These are phyloP conservation scores for Fusarium verrucosum DNA, from an alignment of 2,329 filamentous ascomycete species.

Conservation along the genomic window DNA sequence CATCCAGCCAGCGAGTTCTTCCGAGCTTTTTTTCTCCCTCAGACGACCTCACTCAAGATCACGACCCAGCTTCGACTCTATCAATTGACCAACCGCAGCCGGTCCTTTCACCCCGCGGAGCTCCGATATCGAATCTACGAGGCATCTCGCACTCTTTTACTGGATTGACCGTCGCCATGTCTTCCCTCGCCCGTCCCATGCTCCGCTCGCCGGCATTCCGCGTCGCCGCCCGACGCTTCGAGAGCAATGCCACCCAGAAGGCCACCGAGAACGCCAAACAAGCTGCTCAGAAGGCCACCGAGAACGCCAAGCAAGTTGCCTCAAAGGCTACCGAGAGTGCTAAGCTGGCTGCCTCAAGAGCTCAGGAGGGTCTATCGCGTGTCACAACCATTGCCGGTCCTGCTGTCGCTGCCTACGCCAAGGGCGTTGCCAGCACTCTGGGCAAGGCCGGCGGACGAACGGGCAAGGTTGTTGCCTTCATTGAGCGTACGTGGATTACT, in stretches of 20 bases:
- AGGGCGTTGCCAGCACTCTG: slow-evolving; percentile 71
- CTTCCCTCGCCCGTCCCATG: slow-evolving; percentile 55
- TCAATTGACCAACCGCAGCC: slow-evolving; percentile 50
- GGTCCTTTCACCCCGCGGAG: slow-evolving; percentile 42
- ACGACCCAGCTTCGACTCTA: slow-evolving; percentile 43
- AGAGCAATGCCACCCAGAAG: slow-evolving; percentile 65
- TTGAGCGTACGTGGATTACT: slow-evolving; percentile 77
- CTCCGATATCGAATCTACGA: slow-evolving; percentile 43
- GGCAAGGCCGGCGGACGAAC: slow-evolving; percentile 84
- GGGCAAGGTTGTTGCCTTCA: slow-evolving; percentile 77
- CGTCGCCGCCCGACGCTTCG: slow-evolving; percentile 65
- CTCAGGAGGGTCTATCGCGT: slow-evolving; percentile 82
- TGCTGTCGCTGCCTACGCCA: slow-evolving; percentile 75
- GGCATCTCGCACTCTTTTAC: slow-evolving; percentile 32
- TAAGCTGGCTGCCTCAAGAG: slow-evolving; percentile 65
- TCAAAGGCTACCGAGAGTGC: slow-evolving; percentile 81
- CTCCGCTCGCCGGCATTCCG: slow-evolving; percentile 59
- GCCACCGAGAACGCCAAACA: slow-evolving; percentile 56
- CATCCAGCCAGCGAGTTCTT: slow-evolving; percentile 54
- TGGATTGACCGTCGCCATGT: slow-evolving; percentile 46
- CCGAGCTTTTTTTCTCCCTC: slow-evolving; percentile 60
- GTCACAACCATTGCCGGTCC: slow-evolving; percentile 83
- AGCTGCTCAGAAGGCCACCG: slow-evolving; percentile 46
- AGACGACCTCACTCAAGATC: slow-evolving; percentile 45
- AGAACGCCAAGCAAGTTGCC: slow-evolving; percentile 50